phyloP scores from a whole-genome alignment of 2,329 filamentous ascomycete genomes.

The Neoscytalidium dimidiatum region DNA sequence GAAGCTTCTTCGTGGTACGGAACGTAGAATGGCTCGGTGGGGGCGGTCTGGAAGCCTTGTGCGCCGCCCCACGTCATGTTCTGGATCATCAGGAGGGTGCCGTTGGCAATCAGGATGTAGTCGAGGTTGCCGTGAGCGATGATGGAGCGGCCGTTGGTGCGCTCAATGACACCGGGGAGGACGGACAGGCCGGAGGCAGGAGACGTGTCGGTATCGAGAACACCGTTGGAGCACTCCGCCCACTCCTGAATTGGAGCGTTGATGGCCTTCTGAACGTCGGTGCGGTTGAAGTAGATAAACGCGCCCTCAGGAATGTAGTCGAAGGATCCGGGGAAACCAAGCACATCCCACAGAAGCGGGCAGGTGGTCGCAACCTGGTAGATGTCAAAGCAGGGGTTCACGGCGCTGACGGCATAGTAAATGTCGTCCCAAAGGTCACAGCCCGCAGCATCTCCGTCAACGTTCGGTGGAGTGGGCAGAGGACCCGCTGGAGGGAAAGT shows the following conservation, averaged over 20 bases:
- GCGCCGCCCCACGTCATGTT: slow-evolving; percentile 79
- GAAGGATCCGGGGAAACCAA: slow-evolving; percentile 40
- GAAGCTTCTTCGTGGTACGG: slow-evolving; percentile 55
- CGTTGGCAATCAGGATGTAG: slow-evolving; percentile 67
- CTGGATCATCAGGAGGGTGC: slow-evolving; percentile 71
- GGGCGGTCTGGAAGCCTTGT: slow-evolving; percentile 67
- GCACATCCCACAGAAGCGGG: slow-evolving; percentile 34
- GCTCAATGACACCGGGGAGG: slow-evolving; percentile 72
- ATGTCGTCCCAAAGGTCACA: slow-evolving; percentile 54
- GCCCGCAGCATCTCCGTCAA: slow-evolving; percentile 41
- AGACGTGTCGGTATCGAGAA: slow-evolving; percentile 54
- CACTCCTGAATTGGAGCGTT: slow-evolving; percentile 62
- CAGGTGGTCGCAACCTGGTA: slow-evolving; percentile 48
- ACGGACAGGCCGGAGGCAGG: slow-evolving; percentile 58
- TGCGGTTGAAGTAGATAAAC: slow-evolving; percentile 54
- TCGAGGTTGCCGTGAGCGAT: slow-evolving; percentile 73
- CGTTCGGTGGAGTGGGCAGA: slow-evolving; percentile 54
- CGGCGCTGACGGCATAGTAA: slow-evolving; percentile 41
- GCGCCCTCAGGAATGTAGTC: slow-evolving; percentile 43
- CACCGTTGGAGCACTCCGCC: slow-evolving; percentile 57
- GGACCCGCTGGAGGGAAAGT: slow-evolving; percentile 67
- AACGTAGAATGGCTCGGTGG: slow-evolving; percentile 66
- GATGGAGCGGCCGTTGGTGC: slow-evolving; percentile 66
- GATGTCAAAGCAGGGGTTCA: slow-evolving; percentile 56
- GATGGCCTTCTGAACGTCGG: slow-evolving; percentile 56